Evolutionary conservation across 2,329 filamentous ascomycete genomes (phyloP).

Genomic region (Atkinsonella texensis): DNA sequence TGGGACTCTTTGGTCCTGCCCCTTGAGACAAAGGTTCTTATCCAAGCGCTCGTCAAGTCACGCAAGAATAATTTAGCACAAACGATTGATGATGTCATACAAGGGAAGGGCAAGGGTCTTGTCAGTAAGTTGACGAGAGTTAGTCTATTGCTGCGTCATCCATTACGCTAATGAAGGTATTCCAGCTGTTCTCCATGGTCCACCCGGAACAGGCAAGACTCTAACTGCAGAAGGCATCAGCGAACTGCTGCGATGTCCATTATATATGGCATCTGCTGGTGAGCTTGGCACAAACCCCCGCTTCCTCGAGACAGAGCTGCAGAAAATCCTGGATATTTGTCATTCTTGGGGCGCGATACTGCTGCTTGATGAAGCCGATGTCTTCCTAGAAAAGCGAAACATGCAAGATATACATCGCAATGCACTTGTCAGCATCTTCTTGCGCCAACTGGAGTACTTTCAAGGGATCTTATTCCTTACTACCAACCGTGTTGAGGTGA

Average conservation of each 20-base stretch:
- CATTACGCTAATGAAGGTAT: neutral
- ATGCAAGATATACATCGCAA: slow-evolving; percentile 79
- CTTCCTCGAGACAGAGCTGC: slow-evolving; percentile 62
- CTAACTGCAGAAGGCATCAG: slow-evolving; percentile 79
- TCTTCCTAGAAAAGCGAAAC: slow-evolving; percentile 72
- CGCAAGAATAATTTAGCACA: slow-evolving; percentile 73
- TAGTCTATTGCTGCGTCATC: neutral
- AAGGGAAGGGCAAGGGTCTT: slow-evolving; percentile 77
- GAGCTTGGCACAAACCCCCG: slow-evolving; percentile 70
- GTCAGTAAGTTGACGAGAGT: slow-evolving; percentile 36
- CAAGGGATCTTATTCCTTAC: slow-evolving; percentile 84
- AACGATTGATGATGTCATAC: slow-evolving; percentile 72
- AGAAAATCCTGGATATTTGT: slow-evolving; percentile 76
- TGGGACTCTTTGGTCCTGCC: slow-evolving; percentile 72
- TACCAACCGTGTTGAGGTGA: slow-evolving; percentile 66
- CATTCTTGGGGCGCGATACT: slow-evolving; percentile 79
- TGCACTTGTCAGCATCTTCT: slow-evolving; percentile 74
- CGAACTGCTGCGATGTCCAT: slow-evolving; percentile 66
- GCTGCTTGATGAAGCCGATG: slow-evolving; percentile 74
- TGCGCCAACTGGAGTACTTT: slow-evolving; percentile 81
- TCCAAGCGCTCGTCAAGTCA: slow-evolving; percentile 66
- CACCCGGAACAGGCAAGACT: slow-evolving; percentile 80
- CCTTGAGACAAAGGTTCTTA: slow-evolving; percentile 48
- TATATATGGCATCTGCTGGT: slow-evolving; percentile 74
- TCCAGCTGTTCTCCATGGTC: slow-evolving; percentile 62